These are phyloP conservation scores for Thielaviopsis musarum DNA, from an alignment of 2,329 filamentous ascomycete genomes.

Conservation along the genomic window DNA sequence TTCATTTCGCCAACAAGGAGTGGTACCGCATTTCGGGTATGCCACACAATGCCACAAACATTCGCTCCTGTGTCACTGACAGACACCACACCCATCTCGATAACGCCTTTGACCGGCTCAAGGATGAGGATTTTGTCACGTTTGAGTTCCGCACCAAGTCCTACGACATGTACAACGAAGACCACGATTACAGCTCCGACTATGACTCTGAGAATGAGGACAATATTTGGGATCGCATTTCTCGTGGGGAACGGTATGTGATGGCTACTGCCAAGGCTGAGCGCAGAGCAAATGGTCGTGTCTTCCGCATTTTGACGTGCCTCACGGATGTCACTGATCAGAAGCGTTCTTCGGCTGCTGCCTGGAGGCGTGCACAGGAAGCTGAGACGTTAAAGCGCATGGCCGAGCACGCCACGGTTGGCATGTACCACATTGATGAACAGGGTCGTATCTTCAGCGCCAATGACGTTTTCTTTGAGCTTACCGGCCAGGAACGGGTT, in stretches of 20 bases:
- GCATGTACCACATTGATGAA: constrained; percentile 37
- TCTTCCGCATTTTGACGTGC: constrained; percentile 30
- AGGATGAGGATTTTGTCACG: constrained; percentile 22
- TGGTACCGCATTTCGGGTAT: constrained; percentile 37
- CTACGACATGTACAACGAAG: neutral
- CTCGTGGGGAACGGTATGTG: constrained; percentile 22
- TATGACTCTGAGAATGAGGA: constrained; percentile 7
- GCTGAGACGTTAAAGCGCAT: constrained; percentile 36
- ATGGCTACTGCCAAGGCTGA: constrained; percentile 32
- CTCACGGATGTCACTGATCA: constrained; percentile 34
- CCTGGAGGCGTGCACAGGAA: constrained; percentile 31
- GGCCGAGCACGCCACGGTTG: constrained; percentile 36
- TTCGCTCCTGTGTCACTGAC: constrained; percentile 29
- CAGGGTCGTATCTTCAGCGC: constrained; percentile 32
- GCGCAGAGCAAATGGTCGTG: constrained; percentile 24
- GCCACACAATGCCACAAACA: constrained; percentile 19
- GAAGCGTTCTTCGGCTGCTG: constrained; percentile 31
- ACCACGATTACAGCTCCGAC: neutral
- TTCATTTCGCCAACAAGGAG: constrained; percentile 56
- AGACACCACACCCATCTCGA: constrained; percentile 27
- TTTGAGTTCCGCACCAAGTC: constrained; percentile 30
- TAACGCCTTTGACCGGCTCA: constrained; percentile 15
- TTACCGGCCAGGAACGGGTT: constrained; percentile 31
- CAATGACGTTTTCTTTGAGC: constrained; percentile 36
- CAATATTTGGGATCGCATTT: constrained; percentile 6